Conservation (phyloP, 2,329 filamentous ascomycete genomes). For the Huntiella bhutanensis region DNA sequence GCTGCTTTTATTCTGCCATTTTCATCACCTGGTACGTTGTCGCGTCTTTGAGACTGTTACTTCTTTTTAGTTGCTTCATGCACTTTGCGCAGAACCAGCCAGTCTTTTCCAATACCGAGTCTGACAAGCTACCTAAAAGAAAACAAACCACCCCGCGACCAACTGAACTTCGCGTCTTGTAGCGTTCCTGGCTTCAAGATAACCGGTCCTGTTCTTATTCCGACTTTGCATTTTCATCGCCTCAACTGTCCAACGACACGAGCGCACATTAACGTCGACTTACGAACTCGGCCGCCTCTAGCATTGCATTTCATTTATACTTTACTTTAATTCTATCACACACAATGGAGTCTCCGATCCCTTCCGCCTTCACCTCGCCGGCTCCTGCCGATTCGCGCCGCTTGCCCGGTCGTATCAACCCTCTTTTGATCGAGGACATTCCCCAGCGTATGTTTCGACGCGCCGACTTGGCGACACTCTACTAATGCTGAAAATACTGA, state of each 20-base stretch:
- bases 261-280: neutral
- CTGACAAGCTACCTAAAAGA: too few relatives aligned
- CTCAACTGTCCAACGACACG: neutral
- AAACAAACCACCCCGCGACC: too few relatives aligned
- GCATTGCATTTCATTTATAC: neutral
- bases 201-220: too few relatives aligned
- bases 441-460: conserved; percentile 19
- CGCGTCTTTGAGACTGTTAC: neutral
- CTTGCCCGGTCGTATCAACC: conserved; percentile 41
- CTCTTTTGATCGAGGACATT: conserved; percentile 40
- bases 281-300: neutral
- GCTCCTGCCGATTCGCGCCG: conserved; percentile 18
- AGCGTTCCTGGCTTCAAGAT: too few relatives aligned
- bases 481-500: neutral
- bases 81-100: too few relatives aligned
- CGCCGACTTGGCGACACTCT: neutral
- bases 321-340: neutral
- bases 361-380: conserved; percentile 13
- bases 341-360: conserved; percentile 9
- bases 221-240: neutral
- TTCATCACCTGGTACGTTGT: neutral
- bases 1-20: neutral
- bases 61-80: too few relatives aligned
- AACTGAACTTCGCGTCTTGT: too few relatives aligned
- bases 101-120: too few relatives aligned